Conservation (phyloP, 805 yeast genomes). For the Suhomyces vadensis region DNA sequence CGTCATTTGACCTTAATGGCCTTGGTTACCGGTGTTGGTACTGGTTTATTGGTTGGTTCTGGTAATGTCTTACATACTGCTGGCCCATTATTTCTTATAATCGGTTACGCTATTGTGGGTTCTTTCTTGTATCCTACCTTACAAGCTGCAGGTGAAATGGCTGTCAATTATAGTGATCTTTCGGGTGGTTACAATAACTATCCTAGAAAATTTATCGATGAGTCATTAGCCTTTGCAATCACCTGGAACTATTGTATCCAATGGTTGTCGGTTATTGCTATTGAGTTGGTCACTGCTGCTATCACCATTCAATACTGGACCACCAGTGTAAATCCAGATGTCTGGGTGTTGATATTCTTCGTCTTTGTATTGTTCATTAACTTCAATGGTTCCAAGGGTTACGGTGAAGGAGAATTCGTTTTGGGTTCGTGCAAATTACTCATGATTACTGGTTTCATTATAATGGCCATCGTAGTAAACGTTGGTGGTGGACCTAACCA, state of each 20-base stretch:
- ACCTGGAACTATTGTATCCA: slow-evolving; percentile 65
- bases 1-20: slow-evolving; percentile 42
- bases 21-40: slow-evolving; percentile 42
- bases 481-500: slow-evolving; percentile 31
- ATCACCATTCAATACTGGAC: slow-evolving; percentile 64
- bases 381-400: slow-evolving; percentile 48
- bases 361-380: slow-evolving; percentile 46
- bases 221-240: slow-evolving; percentile 57
- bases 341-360: slow-evolving; percentile 56
- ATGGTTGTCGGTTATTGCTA: slow-evolving; percentile 62
- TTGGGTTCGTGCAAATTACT: slow-evolving; percentile 38
- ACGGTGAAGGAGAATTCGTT: slow-evolving; percentile 45
- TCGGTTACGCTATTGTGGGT: slow-evolving; percentile 38
- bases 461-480: slow-evolving; percentile 42
- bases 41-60: slow-evolving; percentile 45
- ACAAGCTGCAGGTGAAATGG: slow-evolving; percentile 50
- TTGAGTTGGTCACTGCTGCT: slow-evolving; percentile 65
- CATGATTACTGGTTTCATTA: slow-evolving; percentile 41
- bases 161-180: slow-evolving; percentile 56
- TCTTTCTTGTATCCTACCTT: slow-evolving; percentile 39
- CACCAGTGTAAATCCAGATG: slow-evolving; percentile 51
- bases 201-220: slow-evolving; percentile 54
- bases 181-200: slow-evolving; percentile 67
- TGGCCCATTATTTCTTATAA: slow-evolving; percentile 36
- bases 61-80: slow-evolving; percentile 38